Evolutionary conservation across 352 stramenopile species (phyloP).

Genomic region (Pythium dissimile): DNA sequence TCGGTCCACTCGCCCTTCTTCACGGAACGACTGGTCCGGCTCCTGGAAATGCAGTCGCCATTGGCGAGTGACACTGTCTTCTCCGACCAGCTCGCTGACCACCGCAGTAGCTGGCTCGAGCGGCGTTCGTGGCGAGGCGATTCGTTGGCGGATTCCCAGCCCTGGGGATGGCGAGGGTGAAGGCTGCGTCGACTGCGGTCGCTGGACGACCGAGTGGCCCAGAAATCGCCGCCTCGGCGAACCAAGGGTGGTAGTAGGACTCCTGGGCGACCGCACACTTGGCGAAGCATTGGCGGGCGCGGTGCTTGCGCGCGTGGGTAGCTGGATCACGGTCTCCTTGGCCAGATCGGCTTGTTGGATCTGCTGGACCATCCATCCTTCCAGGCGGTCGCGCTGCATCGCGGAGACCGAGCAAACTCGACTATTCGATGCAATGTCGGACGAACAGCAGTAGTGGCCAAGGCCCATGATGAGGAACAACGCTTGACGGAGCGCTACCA

Average conservation of each 20-base stretch:
- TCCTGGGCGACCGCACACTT: constrained; percentile 11
- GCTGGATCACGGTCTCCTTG: constrained; percentile 61
- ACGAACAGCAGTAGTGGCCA: too few relatives aligned
- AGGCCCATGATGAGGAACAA: too few relatives aligned
- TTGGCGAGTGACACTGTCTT: constrained; percentile 39
- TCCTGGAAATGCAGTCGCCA: constrained; percentile 50
- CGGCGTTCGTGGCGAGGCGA: neutral
- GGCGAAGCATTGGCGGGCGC: neutral
- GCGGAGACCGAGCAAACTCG: neutral
- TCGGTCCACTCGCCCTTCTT: constrained; percentile 44
- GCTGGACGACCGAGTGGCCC: constrained; percentile 4
- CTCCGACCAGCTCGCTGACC: constrained; percentile 6
- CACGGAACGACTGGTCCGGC: constrained; percentile 24
- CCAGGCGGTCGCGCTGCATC: constrained; percentile 68
- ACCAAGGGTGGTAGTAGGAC: neutral
- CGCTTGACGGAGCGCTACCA: too few relatives aligned
- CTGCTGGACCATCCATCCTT: constrained; percentile 77
- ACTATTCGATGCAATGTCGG: too few relatives aligned
- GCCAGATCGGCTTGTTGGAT: constrained; percentile 63
- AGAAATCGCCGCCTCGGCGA: constrained; percentile 20
- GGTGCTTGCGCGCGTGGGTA: constrained; percentile 27
- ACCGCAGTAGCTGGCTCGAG: constrained; percentile 10
- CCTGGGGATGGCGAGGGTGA: neutral
- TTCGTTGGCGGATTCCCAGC: constrained; percentile 6
- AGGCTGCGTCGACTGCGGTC: constrained; percentile 14